Conservation (phyloP, 768 basidiomycete species). For the Kondoa subrosea region DNA sequence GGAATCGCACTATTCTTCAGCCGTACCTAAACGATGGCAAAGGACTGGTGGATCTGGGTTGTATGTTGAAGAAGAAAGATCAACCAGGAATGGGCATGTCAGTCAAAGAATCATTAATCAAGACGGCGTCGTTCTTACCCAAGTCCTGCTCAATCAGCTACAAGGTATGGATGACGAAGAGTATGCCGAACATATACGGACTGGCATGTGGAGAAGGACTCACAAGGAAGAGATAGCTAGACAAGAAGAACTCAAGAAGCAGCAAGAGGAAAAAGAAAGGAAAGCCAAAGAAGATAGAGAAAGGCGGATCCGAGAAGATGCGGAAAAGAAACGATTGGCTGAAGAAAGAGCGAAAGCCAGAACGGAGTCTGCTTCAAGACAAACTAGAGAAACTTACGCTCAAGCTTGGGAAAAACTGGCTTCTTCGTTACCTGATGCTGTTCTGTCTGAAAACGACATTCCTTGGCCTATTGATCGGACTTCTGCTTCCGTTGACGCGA, state of each 20-base stretch:
- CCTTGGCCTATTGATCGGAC: slow-evolving; percentile 23
- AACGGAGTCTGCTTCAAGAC: slow-evolving; percentile 5
- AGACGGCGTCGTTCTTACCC: slow-evolving; percentile 13
- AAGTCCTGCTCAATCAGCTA: slow-evolving; percentile 8
- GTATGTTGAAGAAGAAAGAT: neutral
- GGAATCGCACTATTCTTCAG: neutral
- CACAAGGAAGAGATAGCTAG: slow-evolving; percentile 24
- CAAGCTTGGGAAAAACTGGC: slow-evolving; percentile 17
- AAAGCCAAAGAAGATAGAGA: slow-evolving; percentile 13
- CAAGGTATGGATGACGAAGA: slow-evolving; percentile 27
- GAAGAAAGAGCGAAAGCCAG: slow-evolving; percentile 13
- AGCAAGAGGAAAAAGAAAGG: slow-evolving; percentile 8
- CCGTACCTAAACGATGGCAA: neutral
- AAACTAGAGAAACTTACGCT: slow-evolving; percentile 13
- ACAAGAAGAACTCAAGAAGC: slow-evolving; percentile 10
- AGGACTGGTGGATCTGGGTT: neutral
- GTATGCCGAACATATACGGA: slow-evolving; percentile 26
- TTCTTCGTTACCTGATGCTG: slow-evolving; percentile 5
- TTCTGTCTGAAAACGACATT: slow-evolving; percentile 24
- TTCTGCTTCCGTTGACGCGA: slow-evolving; percentile 4
- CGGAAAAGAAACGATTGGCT: slow-evolving; percentile 13
- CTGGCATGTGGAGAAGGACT: slow-evolving; percentile 24
- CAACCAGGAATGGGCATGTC: slow-evolving; percentile 1
- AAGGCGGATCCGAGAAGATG: slow-evolving; percentile 11
- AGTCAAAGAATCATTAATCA: slow-evolving; percentile 12